Evolutionary conservation across 1,284 basidiomycete species (phyloP), one percentile per base, ranked within the genome.

Genomic region (Microbotryomycetes sp.): DNA sequence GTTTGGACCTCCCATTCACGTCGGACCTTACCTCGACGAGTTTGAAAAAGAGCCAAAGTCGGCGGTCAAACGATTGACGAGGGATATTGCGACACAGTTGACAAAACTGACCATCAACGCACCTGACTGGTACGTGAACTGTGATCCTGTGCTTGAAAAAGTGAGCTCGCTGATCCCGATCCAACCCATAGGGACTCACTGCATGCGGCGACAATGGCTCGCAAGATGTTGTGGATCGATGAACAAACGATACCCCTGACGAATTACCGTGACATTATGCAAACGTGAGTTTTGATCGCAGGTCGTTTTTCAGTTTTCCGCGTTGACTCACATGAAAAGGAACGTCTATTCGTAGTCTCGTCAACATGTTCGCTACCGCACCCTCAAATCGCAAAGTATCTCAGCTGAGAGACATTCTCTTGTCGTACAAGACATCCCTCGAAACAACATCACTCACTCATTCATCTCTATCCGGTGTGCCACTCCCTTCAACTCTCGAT

Each of bases 21-120:
- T 92, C 79, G 84, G 86, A 53, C 77, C 80, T 0, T 96, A 85
- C 76, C 82, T 84, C 62, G 83, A 84, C 28, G 84, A 92, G 68
- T 97, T 96, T 75, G 76, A 88, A 62, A 85, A 83, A 36, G 78
- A 79, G 29, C 80, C 85, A 57, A 85, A 89, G 59, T 77, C 81
- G 59, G 89, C 91, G n/a, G 93, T 91, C 62, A 94, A 96, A 77
- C 80, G 83, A 54, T 79, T 97, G 59, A 94, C 92, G 19, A 82
- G 81, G 61, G 77, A 80, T 32, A 85, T 96, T 58, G 85, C 88
- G 75, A 74, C 75, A 12, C 84, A 85, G 70, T 78, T 97, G 66
- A 76, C 85, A 42, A 83, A 85, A 72, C 79, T 86, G 52, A 96
- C 89, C 2, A 83, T 97, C 67, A 97, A 97, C 74, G 89, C 90